These are phyloP conservation scores for Microdochium bolleyi DNA, from an alignment of 2,329 filamentous ascomycete genomes.

Conservation along the genomic window DNA sequence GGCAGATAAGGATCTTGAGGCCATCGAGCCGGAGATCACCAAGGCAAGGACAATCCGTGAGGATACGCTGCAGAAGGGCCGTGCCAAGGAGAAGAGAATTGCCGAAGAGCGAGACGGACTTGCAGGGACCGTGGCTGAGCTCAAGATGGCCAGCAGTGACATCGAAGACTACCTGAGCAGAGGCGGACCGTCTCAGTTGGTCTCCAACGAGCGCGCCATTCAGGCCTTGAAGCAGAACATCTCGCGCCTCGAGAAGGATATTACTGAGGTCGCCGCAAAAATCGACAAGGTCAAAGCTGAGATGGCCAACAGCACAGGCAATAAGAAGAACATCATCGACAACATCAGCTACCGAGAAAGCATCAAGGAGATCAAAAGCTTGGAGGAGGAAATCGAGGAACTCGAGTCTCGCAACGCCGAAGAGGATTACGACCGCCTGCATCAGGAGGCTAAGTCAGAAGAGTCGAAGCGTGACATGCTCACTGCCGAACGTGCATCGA, in stretches of 20 bases:
- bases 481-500: constrained; percentile 62
- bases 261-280: constrained; percentile 56
- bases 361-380: constrained; percentile 55
- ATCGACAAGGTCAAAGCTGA: constrained; percentile 74
- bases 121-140: constrained; percentile 66
- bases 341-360: constrained; percentile 82
- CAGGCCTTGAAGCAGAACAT: constrained; percentile 60
- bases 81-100: constrained; percentile 63
- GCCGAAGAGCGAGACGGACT: constrained; percentile 65
- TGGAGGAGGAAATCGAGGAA: constrained; percentile 63
- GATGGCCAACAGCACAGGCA: constrained; percentile 70
- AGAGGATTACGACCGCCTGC: constrained; percentile 71
- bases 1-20: constrained; percentile 65
- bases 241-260: constrained; percentile 56
- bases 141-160: constrained; percentile 66
- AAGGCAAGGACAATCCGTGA: constrained; percentile 71
- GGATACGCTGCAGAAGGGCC: constrained; percentile 64
- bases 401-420: constrained; percentile 74
- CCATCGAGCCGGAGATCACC: constrained; percentile 66
- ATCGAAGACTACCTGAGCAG: constrained; percentile 74
- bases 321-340: constrained; percentile 79
- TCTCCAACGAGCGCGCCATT: constrained; percentile 62
- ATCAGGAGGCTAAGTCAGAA: constrained; percentile 58
- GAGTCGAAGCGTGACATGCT: constrained; percentile 62
- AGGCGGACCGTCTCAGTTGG: constrained; percentile 66